phyloP scores from a whole-genome alignment of 73 alveolate species.

The Paramecium pentaurelia region DNA sequence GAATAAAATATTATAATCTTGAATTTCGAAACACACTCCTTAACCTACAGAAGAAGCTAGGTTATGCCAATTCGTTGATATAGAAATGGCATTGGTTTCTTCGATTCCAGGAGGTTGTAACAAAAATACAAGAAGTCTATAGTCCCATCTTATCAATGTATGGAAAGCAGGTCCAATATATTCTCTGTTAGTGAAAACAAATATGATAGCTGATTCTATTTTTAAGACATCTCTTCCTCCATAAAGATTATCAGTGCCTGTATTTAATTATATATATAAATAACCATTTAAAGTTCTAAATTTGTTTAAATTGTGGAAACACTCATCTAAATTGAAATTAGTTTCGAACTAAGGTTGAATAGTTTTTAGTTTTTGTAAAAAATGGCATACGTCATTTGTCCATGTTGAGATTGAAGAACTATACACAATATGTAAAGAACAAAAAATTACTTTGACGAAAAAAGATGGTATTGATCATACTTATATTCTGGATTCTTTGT shows the following conservation, averaged over 20 bases:
- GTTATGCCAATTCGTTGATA: background rate
- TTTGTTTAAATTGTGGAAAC: constrained; percentile 14
- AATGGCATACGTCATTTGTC: constrained; percentile 15
- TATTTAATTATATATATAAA: background rate
- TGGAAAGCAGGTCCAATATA: background rate
- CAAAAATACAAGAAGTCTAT: background rate
- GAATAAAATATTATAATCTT: background rate
- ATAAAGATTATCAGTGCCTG: constrained; percentile 38
- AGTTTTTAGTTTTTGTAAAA: background rate
- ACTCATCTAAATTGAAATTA: background rate
- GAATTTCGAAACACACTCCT: background rate
- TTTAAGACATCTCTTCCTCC: constrained; percentile 43
- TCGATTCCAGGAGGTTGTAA: constrained; percentile 28
- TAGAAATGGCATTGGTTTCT: background rate
- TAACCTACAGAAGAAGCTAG: background rate
- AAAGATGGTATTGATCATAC: constrained; percentile 28
- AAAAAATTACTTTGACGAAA: constrained; percentile 26
- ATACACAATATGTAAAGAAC: background rate
- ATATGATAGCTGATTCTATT: background rate
- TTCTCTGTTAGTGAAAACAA: background rate
- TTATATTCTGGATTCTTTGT: background rate
- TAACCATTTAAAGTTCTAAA: constrained; percentile 33
- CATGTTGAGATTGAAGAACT: constrained; percentile 36
- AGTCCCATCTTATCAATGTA: background rate
- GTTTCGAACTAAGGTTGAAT: background rate